Percentiles rank a stretch among this genome's conserved stretches.
These are phyloP conservation scores for Amanita pallidorosea DNA, from an alignment of 768 basidiomycete species.

Conservation along the genomic window DNA sequence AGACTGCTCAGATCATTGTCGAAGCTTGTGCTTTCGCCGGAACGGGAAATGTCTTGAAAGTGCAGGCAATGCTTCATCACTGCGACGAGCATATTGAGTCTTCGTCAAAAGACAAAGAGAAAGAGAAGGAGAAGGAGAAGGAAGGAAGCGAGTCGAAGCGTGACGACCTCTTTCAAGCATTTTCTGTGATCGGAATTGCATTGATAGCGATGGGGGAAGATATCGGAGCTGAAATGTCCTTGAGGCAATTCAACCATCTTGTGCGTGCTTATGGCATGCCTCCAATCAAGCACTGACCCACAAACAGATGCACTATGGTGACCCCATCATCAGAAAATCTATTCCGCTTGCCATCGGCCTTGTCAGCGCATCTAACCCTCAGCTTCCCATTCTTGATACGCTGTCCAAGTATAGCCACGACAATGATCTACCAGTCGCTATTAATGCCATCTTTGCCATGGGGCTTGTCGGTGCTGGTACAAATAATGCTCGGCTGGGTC, in stretches of 20 bases:
- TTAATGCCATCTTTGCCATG: conserved; percentile 98
- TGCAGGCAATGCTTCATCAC: conserved; percentile 86
- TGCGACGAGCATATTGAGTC: conserved; percentile 84
- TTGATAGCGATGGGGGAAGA: conserved; percentile 98
- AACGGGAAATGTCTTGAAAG: conserved; percentile 88
- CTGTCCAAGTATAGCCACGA: conserved; percentile 99
- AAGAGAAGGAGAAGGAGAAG: conserved; percentile 51
- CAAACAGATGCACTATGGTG: conserved; percentile 95
- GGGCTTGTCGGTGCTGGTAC: conserved; percentile 96
- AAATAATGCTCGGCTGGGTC: conserved; percentile 95
- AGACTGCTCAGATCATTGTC: conserved; percentile 84
- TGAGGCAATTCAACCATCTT: conserved; percentile 94
- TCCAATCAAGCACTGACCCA: conserved; percentile 9
- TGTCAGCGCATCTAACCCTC: conserved; percentile 92
- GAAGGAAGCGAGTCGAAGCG: conserved; percentile 42
- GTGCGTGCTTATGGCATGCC: conserved; percentile 32
- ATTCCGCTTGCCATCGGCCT: conserved; percentile 94
- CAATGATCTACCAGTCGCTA: conserved; percentile 91
- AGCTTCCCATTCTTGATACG: conserved; percentile 88
- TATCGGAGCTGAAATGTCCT: conserved; percentile 94
- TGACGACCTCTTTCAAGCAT: conserved; percentile 81
- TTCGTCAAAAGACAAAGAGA: conserved; percentile 33
- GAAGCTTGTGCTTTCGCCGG: conserved; percentile 93
- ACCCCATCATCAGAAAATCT: conserved; percentile 82
- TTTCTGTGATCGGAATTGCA: conserved; percentile 89